These are phyloP conservation scores for Rhizophagus sp. DNA, from an alignment of 192 early-diverging fungal genomes.

Conservation along the genomic window DNA sequence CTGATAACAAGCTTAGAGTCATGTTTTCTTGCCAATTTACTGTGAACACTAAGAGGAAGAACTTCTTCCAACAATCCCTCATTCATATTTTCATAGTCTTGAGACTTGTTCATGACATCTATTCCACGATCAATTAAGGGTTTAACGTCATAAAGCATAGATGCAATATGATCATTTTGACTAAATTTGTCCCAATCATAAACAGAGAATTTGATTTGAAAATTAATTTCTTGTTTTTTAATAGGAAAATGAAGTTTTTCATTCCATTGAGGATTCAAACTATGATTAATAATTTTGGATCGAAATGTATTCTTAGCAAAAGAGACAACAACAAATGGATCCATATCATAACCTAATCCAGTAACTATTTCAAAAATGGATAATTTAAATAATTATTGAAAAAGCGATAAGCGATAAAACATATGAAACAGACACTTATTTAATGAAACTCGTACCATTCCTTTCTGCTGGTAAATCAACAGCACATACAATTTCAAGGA, in stretches of 20 bases:
- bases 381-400: neutral
- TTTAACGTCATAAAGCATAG: conserved; percentile 43
- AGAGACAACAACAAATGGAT: conserved; percentile 78
- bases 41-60: conserved; percentile 41
- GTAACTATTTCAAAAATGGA: conserved; percentile 34
- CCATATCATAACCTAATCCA: conserved; percentile 73
- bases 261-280: conserved; percentile 73
- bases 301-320: conserved; percentile 71
- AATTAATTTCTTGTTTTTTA: conserved; percentile 43
- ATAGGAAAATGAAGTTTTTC: conserved; percentile 69
- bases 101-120: conserved; percentile 1
- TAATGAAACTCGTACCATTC: conserved; percentile 33
- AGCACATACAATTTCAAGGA: conserved; percentile 45
- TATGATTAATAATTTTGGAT: conserved; percentile 65
- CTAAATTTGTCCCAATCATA: conserved; percentile 77
- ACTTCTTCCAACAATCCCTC: conserved; percentile 48
- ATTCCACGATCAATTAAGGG: conserved; percentile 48
- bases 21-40: conserved; percentile 38
- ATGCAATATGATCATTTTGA: conserved; percentile 67
- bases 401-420: neutral
- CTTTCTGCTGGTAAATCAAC: conserved; percentile 37
- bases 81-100: conserved; percentile 14
- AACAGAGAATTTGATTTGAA: conserved; percentile 56
- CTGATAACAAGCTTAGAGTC: conserved; percentile 53
- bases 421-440: neutral